These are phyloP conservation scores for Hansenula sp. DNA, from an alignment of 1,139 yeast genomes.

Conservation along the genomic window DNA sequence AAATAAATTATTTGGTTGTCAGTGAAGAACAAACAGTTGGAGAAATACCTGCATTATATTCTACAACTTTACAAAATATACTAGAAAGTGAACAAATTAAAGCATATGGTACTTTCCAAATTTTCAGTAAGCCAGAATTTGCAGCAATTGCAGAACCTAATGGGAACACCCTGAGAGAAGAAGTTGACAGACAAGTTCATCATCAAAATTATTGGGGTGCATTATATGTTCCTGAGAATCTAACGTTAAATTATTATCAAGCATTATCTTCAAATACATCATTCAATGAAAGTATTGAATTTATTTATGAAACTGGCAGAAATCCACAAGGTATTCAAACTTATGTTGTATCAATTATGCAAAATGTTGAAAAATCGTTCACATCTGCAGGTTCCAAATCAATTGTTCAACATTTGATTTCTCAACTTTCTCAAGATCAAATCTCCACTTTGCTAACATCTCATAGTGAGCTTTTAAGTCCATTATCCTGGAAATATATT, in stretches of 20 bases:
- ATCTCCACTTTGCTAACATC: slow-evolving; percentile 60
- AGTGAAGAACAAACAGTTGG: slow-evolving; percentile 31
- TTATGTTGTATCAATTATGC: slow-evolving; percentile 32
- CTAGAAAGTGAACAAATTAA: slow-evolving; percentile 8
- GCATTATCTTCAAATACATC: slow-evolving; percentile 27
- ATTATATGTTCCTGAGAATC: slow-evolving; percentile 35
- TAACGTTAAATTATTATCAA: slow-evolving; percentile 30
- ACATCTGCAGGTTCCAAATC: slow-evolving; percentile 1
- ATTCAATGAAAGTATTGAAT: slow-evolving; percentile 23
- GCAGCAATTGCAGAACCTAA: slow-evolving; percentile 7
- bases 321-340: slow-evolving; percentile 37
- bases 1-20: slow-evolving; percentile 42
- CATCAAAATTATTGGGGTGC: slow-evolving; percentile 48
- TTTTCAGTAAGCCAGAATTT: slow-evolving; percentile 6
- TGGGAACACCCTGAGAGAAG: slow-evolving; percentile 10
- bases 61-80: slow-evolving; percentile 3
- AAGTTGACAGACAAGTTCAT: slow-evolving; percentile 29
- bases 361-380: slow-evolving; percentile 22
- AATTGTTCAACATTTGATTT: slow-evolving; percentile 10
- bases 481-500: slow-evolving; percentile 24
- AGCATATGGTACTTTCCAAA: slow-evolving; percentile 12
- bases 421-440: slow-evolving; percentile 33
- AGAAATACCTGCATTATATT: slow-evolving; percentile 7
- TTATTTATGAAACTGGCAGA: slow-evolving; percentile 42
- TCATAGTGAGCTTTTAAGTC: slow-evolving; percentile 42